Conservation (phyloP, 768 basidiomycete genomes). For the Amyloporia xantha region DNA sequence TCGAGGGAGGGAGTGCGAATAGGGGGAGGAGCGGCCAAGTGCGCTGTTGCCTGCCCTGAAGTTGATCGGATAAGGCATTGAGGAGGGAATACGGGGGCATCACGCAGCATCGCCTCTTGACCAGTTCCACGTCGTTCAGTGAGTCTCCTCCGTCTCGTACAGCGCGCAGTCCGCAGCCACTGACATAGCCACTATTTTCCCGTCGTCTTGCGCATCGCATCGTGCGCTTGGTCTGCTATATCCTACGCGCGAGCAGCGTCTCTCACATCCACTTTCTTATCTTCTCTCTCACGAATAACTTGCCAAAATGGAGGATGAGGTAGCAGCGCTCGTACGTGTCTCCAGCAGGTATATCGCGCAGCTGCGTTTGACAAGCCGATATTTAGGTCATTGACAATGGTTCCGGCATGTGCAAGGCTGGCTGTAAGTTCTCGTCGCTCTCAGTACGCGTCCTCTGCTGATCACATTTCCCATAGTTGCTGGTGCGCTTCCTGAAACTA, state of each 20-base stretch:
- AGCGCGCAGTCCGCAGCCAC: slow-evolving; percentile 7
- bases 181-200: not conserved
- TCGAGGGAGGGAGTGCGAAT: not conserved
- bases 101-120: slow-evolving; percentile 20
- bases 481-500: slow-evolving; percentile 36
- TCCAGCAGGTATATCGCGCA: too few relatives aligned
- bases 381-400: slow-evolving; percentile 82
- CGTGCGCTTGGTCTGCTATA: slow-evolving; percentile 6
- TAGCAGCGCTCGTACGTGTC: slow-evolving; percentile 44
- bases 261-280: slow-evolving; percentile 17
- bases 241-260: slow-evolving; percentile 11
- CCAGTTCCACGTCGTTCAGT: slow-evolving; percentile 20
- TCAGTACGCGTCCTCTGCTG: slow-evolving; percentile 1
- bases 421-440: slow-evolving; percentile 53
- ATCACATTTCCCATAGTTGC: slow-evolving; percentile 14
- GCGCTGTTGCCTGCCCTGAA: slow-evolving; percentile 23
- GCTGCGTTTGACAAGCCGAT: too few relatives aligned
- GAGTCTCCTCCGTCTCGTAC: slow-evolving; percentile 8
- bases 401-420: slow-evolving; percentile 99
- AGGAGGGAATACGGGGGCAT: slow-evolving; percentile 11
- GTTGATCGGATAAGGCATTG: slow-evolving; percentile 23
- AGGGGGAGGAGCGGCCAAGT: not conserved
- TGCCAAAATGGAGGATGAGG: slow-evolving; percentile 56
- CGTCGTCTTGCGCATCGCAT: slow-evolving; percentile 12
- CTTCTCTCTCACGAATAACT: slow-evolving; percentile 21